A percentile compares a stretch with the other conserved stretches of the same genome.
Evolutionary conservation across 2,329 filamentous ascomycete species (phyloP).

Genomic region (Penicillium sp.): DNA sequence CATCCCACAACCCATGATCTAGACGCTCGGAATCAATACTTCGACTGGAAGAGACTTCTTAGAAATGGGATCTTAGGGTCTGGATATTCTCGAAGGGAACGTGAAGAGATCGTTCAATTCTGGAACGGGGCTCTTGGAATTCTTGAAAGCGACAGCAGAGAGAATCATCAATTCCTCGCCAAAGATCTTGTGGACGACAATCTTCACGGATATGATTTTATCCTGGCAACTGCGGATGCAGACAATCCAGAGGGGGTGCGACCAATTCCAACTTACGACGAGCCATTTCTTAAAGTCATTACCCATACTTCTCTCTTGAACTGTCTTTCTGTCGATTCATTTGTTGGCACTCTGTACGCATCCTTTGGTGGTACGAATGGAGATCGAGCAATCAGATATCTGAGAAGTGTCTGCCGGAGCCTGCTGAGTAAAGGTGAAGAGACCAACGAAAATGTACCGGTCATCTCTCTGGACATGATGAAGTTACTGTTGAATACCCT

Average conservation of each 20-base stretch:
- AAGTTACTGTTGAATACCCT: constrained; percentile 8
- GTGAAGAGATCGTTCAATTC: background rate
- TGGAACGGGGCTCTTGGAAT: background rate
- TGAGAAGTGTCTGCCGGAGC: background rate
- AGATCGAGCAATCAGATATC: background rate
- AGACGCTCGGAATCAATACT: background rate
- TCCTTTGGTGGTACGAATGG: background rate
- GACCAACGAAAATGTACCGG: background rate
- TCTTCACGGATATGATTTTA: background rate
- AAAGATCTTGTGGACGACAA: background rate
- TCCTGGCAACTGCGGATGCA: background rate
- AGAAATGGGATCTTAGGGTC: background rate
- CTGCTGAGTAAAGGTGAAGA: background rate
- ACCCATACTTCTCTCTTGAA: background rate
- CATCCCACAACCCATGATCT: background rate
- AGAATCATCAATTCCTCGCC: background rate
- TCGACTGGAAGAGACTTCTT: background rate
- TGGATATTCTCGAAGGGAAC: background rate
- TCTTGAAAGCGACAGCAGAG: background rate
- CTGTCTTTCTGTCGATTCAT: background rate
- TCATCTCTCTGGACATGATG: background rate
- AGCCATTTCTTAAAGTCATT: background rate
- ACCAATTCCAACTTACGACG: background rate
- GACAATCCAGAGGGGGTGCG: background rate
- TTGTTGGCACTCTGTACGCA: background rate